These are phyloP conservation scores for Ustilago xerochloae DNA, from an alignment of 1,284 basidiomycete genomes.

Conservation along the genomic window DNA sequence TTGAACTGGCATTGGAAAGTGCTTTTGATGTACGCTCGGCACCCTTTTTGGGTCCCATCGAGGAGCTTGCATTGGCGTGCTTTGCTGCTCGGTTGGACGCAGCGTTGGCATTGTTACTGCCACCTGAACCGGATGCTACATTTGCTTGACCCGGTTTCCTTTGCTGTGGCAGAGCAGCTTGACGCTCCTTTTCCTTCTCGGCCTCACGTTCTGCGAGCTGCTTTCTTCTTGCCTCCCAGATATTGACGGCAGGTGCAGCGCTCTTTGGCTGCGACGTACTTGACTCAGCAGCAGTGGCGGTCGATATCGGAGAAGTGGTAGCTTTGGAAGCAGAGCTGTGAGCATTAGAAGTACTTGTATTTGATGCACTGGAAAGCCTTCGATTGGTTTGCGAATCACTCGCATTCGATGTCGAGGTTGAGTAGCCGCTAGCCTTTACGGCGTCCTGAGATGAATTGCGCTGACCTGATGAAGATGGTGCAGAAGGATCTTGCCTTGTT, in stretches of 20 bases:
- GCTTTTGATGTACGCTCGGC: slow-evolving; percentile 22
- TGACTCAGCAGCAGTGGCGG: slow-evolving; percentile 3
- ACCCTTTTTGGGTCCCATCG: slow-evolving; percentile 4
- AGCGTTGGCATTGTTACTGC: not conserved
- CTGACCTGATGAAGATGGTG: slow-evolving; percentile 6
- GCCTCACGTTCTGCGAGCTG: slow-evolving; percentile 47
- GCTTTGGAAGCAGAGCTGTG: slow-evolving; percentile 4
- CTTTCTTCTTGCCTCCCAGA: slow-evolving; percentile 55
- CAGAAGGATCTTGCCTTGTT: slow-evolving; percentile 10
- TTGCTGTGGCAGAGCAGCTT: slow-evolving; percentile 17
- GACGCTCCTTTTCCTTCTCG: slow-evolving; percentile 29
- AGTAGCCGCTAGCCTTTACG: not conserved
- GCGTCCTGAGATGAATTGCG: slow-evolving; percentile 3
- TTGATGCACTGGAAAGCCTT: slow-evolving; percentile 10
- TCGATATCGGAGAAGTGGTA: not conserved
- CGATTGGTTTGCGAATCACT: slow-evolving; percentile 2
- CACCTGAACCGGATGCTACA: not conserved
- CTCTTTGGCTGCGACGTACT: not conserved
- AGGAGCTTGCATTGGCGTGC: not conserved
- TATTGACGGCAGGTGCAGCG: slow-evolving; percentile 35
- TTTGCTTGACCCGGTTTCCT: slow-evolving; percentile 24
- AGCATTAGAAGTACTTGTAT: not conserved
- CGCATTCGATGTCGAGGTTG: slow-evolving; percentile 1
- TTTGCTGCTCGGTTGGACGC: not conserved
- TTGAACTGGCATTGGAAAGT: not conserved